Conservation (phyloP, 176 grass and related monocot species). For the Raddia distichophylla region DNA sequence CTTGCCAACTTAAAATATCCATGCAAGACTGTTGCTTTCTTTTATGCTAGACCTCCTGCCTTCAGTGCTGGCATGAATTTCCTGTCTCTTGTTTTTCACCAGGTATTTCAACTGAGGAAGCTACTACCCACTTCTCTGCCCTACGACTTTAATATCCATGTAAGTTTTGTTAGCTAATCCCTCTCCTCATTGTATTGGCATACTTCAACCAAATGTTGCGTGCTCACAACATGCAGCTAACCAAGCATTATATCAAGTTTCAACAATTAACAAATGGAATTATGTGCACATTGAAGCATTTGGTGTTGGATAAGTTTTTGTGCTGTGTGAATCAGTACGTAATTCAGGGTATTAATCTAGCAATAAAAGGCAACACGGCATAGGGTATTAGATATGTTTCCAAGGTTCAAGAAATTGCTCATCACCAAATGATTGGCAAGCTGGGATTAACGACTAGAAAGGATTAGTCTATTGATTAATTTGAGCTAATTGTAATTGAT, state of each 20-base stretch:
- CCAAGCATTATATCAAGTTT: slow-evolving; percentile 10
- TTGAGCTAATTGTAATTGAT: no score
- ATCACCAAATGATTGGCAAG: no score
- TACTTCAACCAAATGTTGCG: background rate
- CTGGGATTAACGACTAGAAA: no score
- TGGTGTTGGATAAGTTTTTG: slow-evolving; percentile 25
- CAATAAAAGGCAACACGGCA: background rate
- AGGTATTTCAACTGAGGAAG: slow-evolving; percentile 96
- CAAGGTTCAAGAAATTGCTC: no score
- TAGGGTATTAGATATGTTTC: no score
- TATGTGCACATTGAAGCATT: background rate
- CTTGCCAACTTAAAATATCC: background rate
- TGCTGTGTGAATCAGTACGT: background rate
- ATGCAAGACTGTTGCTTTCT: slow-evolving; percentile 5
- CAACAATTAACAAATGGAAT: background rate
- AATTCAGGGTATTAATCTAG: background rate
- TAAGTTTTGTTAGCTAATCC: slow-evolving; percentile 58
- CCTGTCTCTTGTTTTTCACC: slow-evolving; percentile 41
- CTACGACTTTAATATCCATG: slow-evolving; percentile 99
- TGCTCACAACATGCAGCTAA: background rate
- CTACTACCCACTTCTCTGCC: slow-evolving; percentile 84
- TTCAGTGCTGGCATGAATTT: slow-evolving; percentile 27
- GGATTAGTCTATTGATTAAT: no score
- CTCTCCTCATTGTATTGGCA: slow-evolving; percentile 1
- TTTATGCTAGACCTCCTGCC: slow-evolving; percentile 6